Conservation (phyloP, 2,329 filamentous ascomycete genomes). For the Lomentospora prolificans region DNA sequence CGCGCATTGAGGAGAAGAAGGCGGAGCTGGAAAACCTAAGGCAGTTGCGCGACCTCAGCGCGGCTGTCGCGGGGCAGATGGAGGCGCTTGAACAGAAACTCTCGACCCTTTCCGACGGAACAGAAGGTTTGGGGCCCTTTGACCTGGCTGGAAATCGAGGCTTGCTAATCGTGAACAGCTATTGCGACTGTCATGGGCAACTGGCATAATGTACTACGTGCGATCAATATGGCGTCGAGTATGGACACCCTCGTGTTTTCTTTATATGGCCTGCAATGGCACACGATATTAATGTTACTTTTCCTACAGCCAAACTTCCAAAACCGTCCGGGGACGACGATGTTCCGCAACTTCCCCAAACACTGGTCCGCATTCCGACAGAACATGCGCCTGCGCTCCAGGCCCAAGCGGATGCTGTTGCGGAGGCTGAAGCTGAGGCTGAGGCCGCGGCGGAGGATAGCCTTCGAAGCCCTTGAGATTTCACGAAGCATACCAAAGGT, state of each 20-base stretch:
- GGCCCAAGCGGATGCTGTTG: constrained; percentile 45
- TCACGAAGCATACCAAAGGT: background rate
- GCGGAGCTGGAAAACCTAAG: constrained; percentile 70
- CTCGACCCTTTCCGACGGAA: constrained; percentile 67
- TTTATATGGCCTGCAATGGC: too few species aligned
- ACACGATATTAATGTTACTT: too few species aligned
- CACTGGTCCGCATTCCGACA: constrained; percentile 74
- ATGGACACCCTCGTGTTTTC: too few species aligned
- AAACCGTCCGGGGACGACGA: constrained; percentile 41
- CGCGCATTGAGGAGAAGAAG: constrained; percentile 78
- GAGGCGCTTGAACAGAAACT: constrained; percentile 71
- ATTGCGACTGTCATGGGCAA: constrained; percentile 78
- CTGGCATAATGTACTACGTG: constrained; percentile 78
- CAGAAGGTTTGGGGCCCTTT: constrained; percentile 49
- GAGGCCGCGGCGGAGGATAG: constrained; percentile 16
- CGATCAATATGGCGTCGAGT: constrained; percentile 82
- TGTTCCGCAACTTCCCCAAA: constrained; percentile 56
- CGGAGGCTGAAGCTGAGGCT: constrained; percentile 33
- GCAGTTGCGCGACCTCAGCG: constrained; percentile 69
- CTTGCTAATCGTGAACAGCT: constrained; percentile 34
- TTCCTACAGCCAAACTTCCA: constrained; percentile 62
- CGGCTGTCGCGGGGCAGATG: constrained; percentile 72
- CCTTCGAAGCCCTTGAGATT: background rate
- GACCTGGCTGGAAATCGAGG: background rate
- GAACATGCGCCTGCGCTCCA: constrained; percentile 61